phyloP scores from a whole-genome alignment of 148 eudicot species.

The Cornus controversa region DNA sequence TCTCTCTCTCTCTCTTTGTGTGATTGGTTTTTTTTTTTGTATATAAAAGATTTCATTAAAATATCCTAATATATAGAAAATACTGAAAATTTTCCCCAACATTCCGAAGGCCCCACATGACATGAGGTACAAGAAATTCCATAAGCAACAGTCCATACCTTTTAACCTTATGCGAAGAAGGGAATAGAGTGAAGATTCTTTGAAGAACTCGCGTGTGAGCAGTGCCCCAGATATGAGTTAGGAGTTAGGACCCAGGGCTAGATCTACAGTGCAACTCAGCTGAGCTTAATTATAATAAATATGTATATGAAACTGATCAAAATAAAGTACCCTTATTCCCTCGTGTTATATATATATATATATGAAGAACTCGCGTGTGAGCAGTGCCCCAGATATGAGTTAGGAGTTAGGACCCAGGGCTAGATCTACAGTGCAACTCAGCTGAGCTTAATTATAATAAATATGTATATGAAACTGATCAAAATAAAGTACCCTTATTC shows the following conservation, averaged over 20 bases:
- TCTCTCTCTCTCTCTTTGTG: not conserved
- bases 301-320: too few species aligned
- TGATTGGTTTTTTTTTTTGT: too few species aligned
- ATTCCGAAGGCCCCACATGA: not conserved
- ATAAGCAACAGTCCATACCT: not conserved
- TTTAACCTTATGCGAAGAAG: not conserved
- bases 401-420: not conserved
- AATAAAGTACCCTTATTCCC: too few species aligned
- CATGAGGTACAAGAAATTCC: conserved; percentile 11
- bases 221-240: too few species aligned
- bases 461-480: too few species aligned
- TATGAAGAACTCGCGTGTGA: too few species aligned
- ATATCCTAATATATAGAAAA: not conserved
- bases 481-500: too few species aligned
- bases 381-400: too few species aligned
- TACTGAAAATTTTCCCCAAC: not conserved
- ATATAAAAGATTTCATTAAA: not conserved
- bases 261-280: not conserved
- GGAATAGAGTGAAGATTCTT: conserved; percentile 11
- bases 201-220: too few species aligned
- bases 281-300: too few species aligned
- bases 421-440: not conserved
- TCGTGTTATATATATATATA: too few species aligned
- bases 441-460: not conserved
- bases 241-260: not conserved